A percentile compares a stretch with the other conserved stretches of the same genome.
Conservation (phyloP, 306 rosid species). For the Coriaria nepalensis region DNA sequence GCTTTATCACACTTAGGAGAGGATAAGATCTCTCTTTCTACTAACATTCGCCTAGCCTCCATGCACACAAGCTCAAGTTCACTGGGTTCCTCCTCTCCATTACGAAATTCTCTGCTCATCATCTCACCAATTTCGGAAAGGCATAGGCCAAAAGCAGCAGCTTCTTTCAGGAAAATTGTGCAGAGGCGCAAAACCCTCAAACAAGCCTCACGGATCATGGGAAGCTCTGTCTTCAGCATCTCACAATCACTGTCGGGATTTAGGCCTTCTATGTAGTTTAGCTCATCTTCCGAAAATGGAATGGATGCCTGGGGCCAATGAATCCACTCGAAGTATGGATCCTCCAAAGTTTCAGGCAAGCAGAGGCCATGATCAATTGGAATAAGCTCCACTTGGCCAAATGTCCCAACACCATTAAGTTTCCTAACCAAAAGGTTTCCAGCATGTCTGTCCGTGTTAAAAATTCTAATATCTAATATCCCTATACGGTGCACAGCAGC, state of each 20-base stretch:
- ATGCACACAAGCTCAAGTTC: slow-evolving; percentile 84
- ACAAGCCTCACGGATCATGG: slow-evolving; percentile 95
- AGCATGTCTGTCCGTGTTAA: slow-evolving; percentile 95
- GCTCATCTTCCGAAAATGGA: slow-evolving; percentile 88
- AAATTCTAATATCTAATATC: slow-evolving; percentile 86
- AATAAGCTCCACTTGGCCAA: slow-evolving; percentile 85
- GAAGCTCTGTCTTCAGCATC: slow-evolving; percentile 71
- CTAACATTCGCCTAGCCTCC: slow-evolving; percentile 63
- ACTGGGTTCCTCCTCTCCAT: slow-evolving; percentile 94
- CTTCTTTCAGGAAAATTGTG: slow-evolving; percentile 76
- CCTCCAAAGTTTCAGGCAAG: slow-evolving; percentile 87
- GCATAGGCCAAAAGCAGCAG: slow-evolving; percentile 69
- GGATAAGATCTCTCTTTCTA: slow-evolving; percentile 49
- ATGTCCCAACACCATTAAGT: slow-evolving; percentile 60
- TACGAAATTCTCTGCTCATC: slow-evolving; percentile 83
- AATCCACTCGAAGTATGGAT: slow-evolving; percentile 97
- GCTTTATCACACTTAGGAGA: slow-evolving; percentile 32
- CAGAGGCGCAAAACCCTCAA: slow-evolving; percentile 80
- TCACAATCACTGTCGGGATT: slow-evolving; percentile 49
- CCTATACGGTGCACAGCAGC: slow-evolving; percentile 92
- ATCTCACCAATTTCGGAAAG: slow-evolving; percentile 96
- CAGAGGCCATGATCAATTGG: slow-evolving; percentile 99
- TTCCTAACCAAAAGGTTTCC: slow-evolving; percentile 88
- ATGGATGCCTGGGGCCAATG: slow-evolving; percentile 99
- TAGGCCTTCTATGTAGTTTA: slow-evolving; percentile 51